Base-by-base conservation (phyloP, 2,329 filamentous ascomycete genomes). In the Aspergillus intermedius region DNA sequence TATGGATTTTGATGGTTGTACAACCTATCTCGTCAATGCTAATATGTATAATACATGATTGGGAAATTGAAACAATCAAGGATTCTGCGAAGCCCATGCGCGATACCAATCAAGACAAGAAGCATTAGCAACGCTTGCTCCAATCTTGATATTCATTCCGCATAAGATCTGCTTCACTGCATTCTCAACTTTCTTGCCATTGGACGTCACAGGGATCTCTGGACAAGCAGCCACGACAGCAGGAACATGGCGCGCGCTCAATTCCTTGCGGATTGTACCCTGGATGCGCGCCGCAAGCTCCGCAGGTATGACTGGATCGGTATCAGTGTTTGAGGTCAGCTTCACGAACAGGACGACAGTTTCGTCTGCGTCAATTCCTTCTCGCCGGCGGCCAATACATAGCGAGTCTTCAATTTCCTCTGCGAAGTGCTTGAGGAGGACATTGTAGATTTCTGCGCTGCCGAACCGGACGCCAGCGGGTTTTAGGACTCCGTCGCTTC, bases 171-270 rank as follows among this genome's bases (percentile, higher is more conserved):
- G 91, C 75, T 97, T 97, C 5, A 97, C 91, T 0, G 89, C 88
- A 43, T 94, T 90, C 68, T 98, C 91, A 51, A 98, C 88, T 83
- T 97, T 98, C 76, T 98, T 98, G 46, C 91, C 91, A 62, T 98
- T 98, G 2, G 84, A 84, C 13, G 93, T 97, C 57, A 91, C 84
- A 0, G 91, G 93, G 15, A 98, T 93, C 34, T 91, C 90, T 0
- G 84, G 83, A 53, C 87, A 91, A 65, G 87, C 83, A 56, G 91
- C 88, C 15, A 97, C 77, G 0, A 95, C 74, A 0, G 82, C 86
- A 0, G 91, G 91, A 0, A 97, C 90, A 73, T 98, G 93, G 46
- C 93, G 79, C 4, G 89, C 87, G 59, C 88, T 95, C 51, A 97
- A 73, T 67, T 95, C 88, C 54, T 77, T 80, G 57, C 84, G 82